These are phyloP conservation scores for Dendrobium officinale DNA, from an alignment of 106 monocot genomes.

Conservation along the genomic window DNA sequence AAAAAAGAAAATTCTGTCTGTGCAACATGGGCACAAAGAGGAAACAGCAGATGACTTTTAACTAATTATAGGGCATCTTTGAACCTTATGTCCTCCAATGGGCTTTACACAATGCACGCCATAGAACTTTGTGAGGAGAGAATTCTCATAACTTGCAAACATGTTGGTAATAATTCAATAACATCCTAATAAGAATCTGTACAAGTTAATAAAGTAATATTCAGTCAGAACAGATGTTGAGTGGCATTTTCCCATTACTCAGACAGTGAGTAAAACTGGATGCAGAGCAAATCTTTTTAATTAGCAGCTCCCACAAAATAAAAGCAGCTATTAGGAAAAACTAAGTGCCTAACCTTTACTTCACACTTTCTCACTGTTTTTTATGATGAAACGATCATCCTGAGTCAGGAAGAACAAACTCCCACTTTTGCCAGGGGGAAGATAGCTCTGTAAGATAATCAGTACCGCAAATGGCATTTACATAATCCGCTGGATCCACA, in stretches of 20 bases:
- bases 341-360: conserved; percentile 26
- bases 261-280: too few relatives aligned
- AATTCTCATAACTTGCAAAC: conserved; percentile 19
- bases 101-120: conserved; percentile 51
- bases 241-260: neutral
- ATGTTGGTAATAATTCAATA: conserved; percentile 34
- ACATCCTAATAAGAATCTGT: conserved; percentile 45
- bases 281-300: too few relatives aligned
- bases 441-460: conserved; percentile 36
- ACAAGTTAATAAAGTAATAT: neutral
- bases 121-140: conserved; percentile 39
- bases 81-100: conserved; percentile 17
- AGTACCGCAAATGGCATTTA: conserved; percentile 33
- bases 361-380: conserved; percentile 39
- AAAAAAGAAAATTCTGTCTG: too few relatives aligned
- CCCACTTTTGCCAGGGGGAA: conserved; percentile 47
- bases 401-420: conserved; percentile 38
- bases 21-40: neutral
- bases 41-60: neutral
- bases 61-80: neutral
- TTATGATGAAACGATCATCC: conserved; percentile 47
- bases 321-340: neutral
- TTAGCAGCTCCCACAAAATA: neutral
- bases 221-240: neutral
- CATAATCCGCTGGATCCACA: conserved; percentile 37